Conservation (phyloP, 192 early-diverging fungal species). For the Endogone sp. region DNA sequence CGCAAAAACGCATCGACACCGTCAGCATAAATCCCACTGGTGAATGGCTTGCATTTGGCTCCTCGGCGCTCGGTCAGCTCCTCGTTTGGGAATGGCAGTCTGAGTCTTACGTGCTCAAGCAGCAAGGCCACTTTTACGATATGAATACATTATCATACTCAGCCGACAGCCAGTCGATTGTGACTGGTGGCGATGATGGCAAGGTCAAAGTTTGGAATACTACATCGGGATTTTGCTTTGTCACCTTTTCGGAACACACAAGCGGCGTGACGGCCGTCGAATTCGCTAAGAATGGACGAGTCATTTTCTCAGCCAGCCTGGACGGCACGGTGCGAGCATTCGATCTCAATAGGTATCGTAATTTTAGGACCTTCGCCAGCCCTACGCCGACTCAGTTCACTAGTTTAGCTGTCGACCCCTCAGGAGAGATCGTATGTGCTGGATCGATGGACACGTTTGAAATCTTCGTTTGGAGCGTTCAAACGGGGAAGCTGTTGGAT, state of each 20-base stretch:
- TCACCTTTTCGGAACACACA: constrained; percentile 93
- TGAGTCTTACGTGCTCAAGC: constrained; percentile 97
- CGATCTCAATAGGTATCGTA: constrained; percentile 95
- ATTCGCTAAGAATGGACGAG: constrained; percentile 91
- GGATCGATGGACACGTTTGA: constrained; percentile 94
- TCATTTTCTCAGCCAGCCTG: constrained; percentile 90
- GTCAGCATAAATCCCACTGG: constrained; percentile 86
- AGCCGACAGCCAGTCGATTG: constrained; percentile 89
- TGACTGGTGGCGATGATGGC: constrained; percentile 94
- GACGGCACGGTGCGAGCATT: constrained; percentile 99
- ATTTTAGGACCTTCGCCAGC: constrained; percentile 96
- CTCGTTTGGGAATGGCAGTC: constrained; percentile 99
- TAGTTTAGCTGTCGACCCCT: constrained; percentile 90
- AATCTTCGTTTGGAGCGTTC: constrained; percentile 97
- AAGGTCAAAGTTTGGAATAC: constrained; percentile 99
- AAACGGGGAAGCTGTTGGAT: constrained; percentile 97
- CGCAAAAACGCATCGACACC: constrained; percentile 88
- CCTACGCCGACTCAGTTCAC: constrained; percentile 95
- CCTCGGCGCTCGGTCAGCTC: constrained; percentile 87
- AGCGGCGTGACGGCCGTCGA: constrained; percentile 76
- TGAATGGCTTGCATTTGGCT: constrained; percentile 98
- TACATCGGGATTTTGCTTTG: constrained; percentile 93
- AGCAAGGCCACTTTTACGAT: constrained; percentile 97
- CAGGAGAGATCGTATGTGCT: constrained; percentile 96
- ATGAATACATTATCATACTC: constrained; percentile 89